Base-by-base conservation (phyloP, 306 rosid genomes). In the Corylus heterophylla region DNA sequence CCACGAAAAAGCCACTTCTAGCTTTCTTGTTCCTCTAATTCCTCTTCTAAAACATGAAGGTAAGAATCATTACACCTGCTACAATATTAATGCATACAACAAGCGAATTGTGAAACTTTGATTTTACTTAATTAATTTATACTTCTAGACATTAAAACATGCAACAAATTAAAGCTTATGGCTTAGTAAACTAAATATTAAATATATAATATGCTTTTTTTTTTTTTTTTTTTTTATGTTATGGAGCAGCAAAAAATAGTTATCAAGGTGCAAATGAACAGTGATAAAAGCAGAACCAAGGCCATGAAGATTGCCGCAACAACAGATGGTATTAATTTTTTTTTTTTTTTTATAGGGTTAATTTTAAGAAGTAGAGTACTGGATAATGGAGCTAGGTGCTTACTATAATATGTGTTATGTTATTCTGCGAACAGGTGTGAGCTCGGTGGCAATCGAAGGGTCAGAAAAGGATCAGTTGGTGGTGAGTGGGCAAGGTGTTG, bases 251-350 rank as follows among this genome's bases (percentile, higher is more conserved):
- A 85, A 67, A 82, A 82, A 73, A 80, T 82, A 25, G 59, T 78
- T 2, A 61, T 87, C 44, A 80, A 75, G 72, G 85, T 80, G 16
- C n/a, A 4, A 12, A 3, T 80, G 71, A 20, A 31, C 62, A 27
- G 72, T 48, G 79, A 78, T 7, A 85, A 85, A 82, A 59, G 80
- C 76, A 75, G 86, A 71, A 71, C 77, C 52, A 84, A 77, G 68
- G 87, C 85, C 82, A 70, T 87, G 77, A 74, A 78, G 76, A 85
- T 82, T 64, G 87, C 87, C 0, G 79, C 83, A 4, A 54, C 1
- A 11, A 78, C 75, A 52, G 4, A 45, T 1, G 87, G 81, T 77
- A 31, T 3, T 31, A 22, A 22, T 31, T 31, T 1, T 31, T 2
- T 31, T 31, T 0, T 31, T 45, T 6, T 45, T 45, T 45, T 2